Conservation (phyloP, 2,329 filamentous ascomycete genomes). For the Aspergillus ochraceus region DNA sequence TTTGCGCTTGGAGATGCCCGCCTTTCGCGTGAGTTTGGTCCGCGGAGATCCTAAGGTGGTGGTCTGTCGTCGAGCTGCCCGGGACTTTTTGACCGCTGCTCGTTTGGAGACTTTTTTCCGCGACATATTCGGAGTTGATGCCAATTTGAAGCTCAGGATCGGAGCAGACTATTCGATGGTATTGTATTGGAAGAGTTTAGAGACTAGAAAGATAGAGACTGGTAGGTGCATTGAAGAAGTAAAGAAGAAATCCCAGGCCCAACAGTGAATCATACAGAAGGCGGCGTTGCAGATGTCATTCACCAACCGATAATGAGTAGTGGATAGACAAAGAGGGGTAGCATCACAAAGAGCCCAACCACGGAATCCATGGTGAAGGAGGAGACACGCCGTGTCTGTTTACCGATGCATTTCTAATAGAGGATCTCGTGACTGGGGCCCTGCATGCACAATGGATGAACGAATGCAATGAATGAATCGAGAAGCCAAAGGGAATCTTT, state of each 20-base stretch:
- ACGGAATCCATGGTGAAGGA: not conserved
- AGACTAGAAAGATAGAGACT: not conserved
- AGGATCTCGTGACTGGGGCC: not conserved
- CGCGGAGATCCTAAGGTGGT: constrained; percentile 13
- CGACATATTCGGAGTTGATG: constrained; percentile 11
- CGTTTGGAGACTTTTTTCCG: constrained; percentile 12
- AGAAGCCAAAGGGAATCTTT: not conserved
- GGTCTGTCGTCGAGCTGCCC: constrained; percentile 7
- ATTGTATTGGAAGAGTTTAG: not conserved
- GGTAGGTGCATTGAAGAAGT: not conserved
- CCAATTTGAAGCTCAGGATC: constrained; percentile 7
- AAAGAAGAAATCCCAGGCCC: not conserved
- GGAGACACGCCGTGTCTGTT: not conserved
- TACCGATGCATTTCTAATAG: not conserved
- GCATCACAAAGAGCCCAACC: not conserved
- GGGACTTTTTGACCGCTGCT: constrained; percentile 9
- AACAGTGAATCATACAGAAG: not conserved
- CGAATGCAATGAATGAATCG: not conserved
- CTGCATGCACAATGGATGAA: not conserved
- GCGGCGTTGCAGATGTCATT: not conserved
- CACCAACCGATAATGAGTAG: not conserved
- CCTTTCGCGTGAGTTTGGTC: constrained; percentile 14
- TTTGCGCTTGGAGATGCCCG: constrained; percentile 8
- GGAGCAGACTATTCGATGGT: too few species aligned
- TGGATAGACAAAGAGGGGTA: not conserved